These are phyloP conservation scores for Grosmannia penicillata DNA, from an alignment of 2,329 filamentous ascomycete species.

Conservation along the genomic window DNA sequence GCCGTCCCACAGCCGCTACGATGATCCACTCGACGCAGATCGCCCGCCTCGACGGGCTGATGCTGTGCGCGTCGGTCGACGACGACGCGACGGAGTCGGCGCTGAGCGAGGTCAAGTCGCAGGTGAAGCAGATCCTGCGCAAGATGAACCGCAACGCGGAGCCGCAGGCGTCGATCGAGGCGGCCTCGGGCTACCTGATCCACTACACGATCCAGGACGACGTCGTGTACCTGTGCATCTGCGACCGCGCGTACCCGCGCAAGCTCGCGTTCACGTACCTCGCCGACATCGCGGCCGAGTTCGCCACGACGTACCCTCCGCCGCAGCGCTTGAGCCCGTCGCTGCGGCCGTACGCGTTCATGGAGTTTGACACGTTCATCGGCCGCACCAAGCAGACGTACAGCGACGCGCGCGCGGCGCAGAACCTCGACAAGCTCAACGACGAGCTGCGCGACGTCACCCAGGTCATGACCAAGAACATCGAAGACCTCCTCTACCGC, in stretches of 20 bases:
- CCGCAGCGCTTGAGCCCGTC: constrained; percentile 58
- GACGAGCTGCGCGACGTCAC: constrained; percentile 96
- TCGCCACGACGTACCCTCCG: constrained; percentile 68
- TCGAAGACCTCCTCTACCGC: constrained; percentile 89
- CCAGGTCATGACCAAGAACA: constrained; percentile 99
- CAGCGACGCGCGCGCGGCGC: constrained; percentile 76
- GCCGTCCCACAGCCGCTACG: constrained; percentile 9
- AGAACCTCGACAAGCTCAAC: constrained; percentile 90
- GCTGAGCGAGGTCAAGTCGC: constrained; percentile 75
- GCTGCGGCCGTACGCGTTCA: constrained; percentile 86
- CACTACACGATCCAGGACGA: constrained; percentile 79
- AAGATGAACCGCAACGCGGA: constrained; percentile 80
- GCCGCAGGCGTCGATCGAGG: constrained; percentile 83
- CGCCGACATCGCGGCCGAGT: constrained; percentile 79
- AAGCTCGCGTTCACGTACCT: constrained; percentile 99
- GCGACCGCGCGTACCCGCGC: constrained; percentile 85
- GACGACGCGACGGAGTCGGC: constrained; percentile 65
- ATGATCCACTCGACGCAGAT: constrained; percentile 95
- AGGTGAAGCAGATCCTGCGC: constrained; percentile 81
- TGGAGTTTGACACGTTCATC: constrained; percentile 97
- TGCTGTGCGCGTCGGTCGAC: constrained; percentile 89
- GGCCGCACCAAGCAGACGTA: constrained; percentile 85
- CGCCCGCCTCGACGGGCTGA: constrained; percentile 83
- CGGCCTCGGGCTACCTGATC: constrained; percentile 53
- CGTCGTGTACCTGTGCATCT: constrained; percentile 86